Evolutionary conservation across 1,139 yeast species (phyloP).

Genomic region (Saccharomycopsis hybrid): DNA sequence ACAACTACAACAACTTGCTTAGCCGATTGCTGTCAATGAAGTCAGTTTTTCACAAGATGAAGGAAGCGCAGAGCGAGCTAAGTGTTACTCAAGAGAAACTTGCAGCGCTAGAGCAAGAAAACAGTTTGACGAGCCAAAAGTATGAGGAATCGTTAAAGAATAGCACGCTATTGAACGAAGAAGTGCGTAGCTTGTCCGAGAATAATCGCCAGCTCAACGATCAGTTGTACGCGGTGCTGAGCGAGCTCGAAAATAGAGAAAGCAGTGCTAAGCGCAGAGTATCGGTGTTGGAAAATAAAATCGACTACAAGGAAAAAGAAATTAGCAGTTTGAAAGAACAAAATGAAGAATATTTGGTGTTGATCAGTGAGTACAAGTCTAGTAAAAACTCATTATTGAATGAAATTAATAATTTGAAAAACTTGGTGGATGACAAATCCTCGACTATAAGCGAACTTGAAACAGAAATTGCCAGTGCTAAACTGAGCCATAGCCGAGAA

Average conservation of each 20-base stretch:
- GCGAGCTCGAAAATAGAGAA: conserved; percentile 30
- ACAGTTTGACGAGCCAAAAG: conserved; percentile 24
- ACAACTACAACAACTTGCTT: conserved; percentile 68
- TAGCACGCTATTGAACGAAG: conserved; percentile 26
- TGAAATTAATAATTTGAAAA: conserved; percentile 29
- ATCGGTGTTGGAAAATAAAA: background rate
- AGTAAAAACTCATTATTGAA: conserved; percentile 37
- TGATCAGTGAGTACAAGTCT: conserved; percentile 42
- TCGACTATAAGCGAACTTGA: conserved; percentile 24
- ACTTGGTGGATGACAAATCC: conserved; percentile 23
- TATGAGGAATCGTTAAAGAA: conserved; percentile 11
- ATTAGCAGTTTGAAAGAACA: conserved; percentile 34
- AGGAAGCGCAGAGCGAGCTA: conserved; percentile 66
- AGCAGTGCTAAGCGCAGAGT: conserved; percentile 13
- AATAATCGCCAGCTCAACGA: conserved; percentile 32
- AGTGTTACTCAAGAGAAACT: conserved; percentile 46
- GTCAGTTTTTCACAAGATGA: conserved; percentile 66
- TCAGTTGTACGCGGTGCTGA: conserved; percentile 35
- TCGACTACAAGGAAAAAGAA: conserved; percentile 1
- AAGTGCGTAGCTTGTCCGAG: conserved; percentile 27
- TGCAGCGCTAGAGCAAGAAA: conserved; percentile 25
- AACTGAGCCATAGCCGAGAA: background rate
- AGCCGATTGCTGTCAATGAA: conserved; percentile 78
- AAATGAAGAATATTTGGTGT: conserved; percentile 41
- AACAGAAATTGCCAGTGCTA: conserved; percentile 22